A percentile compares a stretch with the other conserved stretches of the same genome.
These are phyloP conservation scores for Fomitopsis palustris DNA, from an alignment of 1,284 basidiomycete species.

Conservation along the genomic window DNA sequence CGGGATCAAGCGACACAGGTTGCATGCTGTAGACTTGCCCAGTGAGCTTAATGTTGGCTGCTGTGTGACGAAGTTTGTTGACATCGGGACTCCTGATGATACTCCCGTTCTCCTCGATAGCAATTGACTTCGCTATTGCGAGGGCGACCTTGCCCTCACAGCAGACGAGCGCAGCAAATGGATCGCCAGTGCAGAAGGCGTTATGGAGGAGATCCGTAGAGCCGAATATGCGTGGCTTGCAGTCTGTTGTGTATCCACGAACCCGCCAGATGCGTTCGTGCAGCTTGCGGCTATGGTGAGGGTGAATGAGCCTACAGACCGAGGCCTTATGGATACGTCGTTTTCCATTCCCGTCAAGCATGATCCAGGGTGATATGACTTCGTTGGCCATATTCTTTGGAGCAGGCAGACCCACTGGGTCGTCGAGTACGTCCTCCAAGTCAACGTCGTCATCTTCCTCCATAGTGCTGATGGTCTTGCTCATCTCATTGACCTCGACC, in stretches of 20 bases:
- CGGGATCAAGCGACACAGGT: too few species aligned
- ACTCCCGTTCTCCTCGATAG: slow-evolving; percentile 11
- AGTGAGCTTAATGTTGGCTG: too few species aligned
- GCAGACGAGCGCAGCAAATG: slow-evolving; percentile 6
- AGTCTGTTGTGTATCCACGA: slow-evolving; percentile 5
- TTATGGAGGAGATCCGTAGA: not conserved
- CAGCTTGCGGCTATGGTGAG: slow-evolving; percentile 9
- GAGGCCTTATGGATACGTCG: slow-evolving; percentile 12
- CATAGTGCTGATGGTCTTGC: too few species aligned
- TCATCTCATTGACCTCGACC: too few species aligned
- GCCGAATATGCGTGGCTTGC: not conserved
- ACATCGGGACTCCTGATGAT: not conserved
- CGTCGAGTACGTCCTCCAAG: too few species aligned
- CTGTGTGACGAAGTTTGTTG: too few species aligned
- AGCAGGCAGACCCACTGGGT: too few species aligned
- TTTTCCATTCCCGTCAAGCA: not conserved
- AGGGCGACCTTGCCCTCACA: slow-evolving; percentile 3
- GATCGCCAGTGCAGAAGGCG: slow-evolving; percentile 8
- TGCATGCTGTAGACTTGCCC: too few species aligned
- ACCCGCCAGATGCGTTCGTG: slow-evolving; percentile 14
- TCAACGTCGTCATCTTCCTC: too few species aligned
- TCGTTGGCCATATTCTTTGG: not conserved
- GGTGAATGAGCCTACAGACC: slow-evolving; percentile 8
- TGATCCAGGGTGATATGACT: not conserved
- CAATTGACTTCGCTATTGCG: slow-evolving; percentile 9